Evolutionary conservation across 108 stramenopile species (phyloP), one percentile per base, ranked within the genome.

Genomic region (Nitzschia putrida): DNA sequence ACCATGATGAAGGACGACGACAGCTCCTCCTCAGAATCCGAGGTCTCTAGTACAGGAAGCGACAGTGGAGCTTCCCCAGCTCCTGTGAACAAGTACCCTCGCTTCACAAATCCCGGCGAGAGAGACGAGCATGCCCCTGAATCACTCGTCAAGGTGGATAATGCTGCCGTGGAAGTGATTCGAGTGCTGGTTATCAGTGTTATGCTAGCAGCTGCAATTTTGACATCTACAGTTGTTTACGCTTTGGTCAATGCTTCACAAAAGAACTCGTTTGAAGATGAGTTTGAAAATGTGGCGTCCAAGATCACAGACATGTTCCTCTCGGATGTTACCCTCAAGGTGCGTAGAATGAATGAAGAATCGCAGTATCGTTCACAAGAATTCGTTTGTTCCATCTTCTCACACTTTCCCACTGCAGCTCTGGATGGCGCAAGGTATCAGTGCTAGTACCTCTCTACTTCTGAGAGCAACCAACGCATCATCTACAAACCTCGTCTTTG

Each of bases 331-430:
- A 57, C 74, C n/a, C 45, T 20, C 45, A 82, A 82, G 54, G 66
- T 61, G 7, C 53, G 66, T 22, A 24, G 69, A n/a, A n/a, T n/a
- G n/a, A n/a, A n/a, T n/a, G n/a, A n/a, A n/a, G n/a, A 1, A 54
- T 75, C 54, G 37, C 21, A 16, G 68, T 75, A 12, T 80, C 79
- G 14, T 69, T 60, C 22, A 69, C 78, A 40, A 51, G 68, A 20
- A 73, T 68, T 50, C 82, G 55, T 47, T 20, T 13, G 0, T 40
- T 40, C 14, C 55, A 56, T 13, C 39, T 50, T 50, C 56, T 13
- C 66, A 72, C 26, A 25, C 3, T 74, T 50, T 75, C 85, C 79
- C 14, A 82, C 82, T 71, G 81, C 70, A 49, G 83, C 83, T 41
- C 63, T 84, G 49, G 82, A 82, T 3, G 61, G 78, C 44, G 82